Percentiles rank a stretch among this genome's conserved stretches.
These are phyloP conservation scores for Hymenoscyphus scutula DNA, from an alignment of 2,329 filamentous ascomycete species.

Conservation along the genomic window DNA sequence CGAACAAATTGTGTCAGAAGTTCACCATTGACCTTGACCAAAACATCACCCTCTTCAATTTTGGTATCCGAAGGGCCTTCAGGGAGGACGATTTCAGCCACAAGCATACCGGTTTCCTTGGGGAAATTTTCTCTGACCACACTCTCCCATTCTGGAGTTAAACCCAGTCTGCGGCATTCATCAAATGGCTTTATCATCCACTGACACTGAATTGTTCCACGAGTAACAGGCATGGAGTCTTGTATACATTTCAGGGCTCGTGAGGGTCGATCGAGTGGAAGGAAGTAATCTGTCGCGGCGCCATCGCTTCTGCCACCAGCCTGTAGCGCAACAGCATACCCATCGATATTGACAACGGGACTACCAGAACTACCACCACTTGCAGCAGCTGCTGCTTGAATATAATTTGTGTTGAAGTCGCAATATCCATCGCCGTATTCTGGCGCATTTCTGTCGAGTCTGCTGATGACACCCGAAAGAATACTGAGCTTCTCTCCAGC, in stretches of 20 bases:
- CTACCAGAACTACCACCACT: constrained; percentile 97
- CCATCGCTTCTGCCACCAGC: constrained; percentile 92
- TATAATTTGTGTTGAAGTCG: constrained; percentile 95
- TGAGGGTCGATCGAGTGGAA: constrained; percentile 86
- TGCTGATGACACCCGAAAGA: constrained; percentile 92
- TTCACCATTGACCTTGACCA: constrained; percentile 90
- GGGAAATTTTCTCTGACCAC: constrained; percentile 80
- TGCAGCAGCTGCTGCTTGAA: constrained; percentile 94
- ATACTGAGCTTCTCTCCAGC: constrained; percentile 98
- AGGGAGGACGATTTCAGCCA: constrained; percentile 91
- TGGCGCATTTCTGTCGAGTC: constrained; percentile 91
- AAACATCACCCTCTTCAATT: constrained; percentile 89
- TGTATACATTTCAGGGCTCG: constrained; percentile 85
- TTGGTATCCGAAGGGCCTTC: constrained; percentile 84
- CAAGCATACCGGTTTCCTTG: constrained; percentile 93
- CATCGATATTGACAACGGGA: constrained; percentile 95
- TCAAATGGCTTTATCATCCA: constrained; percentile 97
- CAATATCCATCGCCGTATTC: constrained; percentile 98
- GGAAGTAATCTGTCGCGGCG: constrained; percentile 95
- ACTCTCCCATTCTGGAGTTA: constrained; percentile 83
- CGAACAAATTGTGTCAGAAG: constrained; percentile 90
- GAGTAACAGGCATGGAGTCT: constrained; percentile 69
- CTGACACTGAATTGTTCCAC: constrained; percentile 97
- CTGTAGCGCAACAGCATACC: constrained; percentile 86
- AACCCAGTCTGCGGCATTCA: constrained; percentile 84